Evolutionary conservation across 139 green algal genomes (phyloP), one percentile per base, ranked within the genome.

Genomic region (Tetraselmis striata): DNA sequence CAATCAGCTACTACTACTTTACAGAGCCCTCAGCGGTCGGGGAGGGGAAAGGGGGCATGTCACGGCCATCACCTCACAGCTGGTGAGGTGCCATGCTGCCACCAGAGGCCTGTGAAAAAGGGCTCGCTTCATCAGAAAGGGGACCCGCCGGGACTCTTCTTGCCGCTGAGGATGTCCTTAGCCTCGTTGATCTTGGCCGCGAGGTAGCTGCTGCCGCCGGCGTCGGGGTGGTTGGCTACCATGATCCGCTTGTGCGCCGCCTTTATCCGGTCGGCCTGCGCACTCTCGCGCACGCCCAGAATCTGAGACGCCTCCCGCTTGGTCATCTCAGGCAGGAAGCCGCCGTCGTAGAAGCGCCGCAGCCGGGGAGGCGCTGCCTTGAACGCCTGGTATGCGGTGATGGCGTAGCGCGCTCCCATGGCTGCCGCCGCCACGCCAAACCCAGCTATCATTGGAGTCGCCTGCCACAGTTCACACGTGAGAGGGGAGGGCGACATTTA

Each of bases 151-250:
- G 87, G 45, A 26, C 59, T 83, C 31, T 90, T 91, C 88, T 98
- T 98, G 11, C 93, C 94, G 5, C 98, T 79, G 81, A 99, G 78
- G 59, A 98, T 88, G 78, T 98, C 96, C 85, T 99, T 99, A 0
- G 96, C 96, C 80, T 99, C 96, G 76, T 99, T 99, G 2, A 99
- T 92, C 80, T 99, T 99, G 11, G 94, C 90, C 0, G 96, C 96
- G 11, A 99, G 86, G 86, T 93, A 98, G 79, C 90, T 93, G 86
- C 89, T 96, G 32, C 97, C 97, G 24, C 96, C 96, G 82, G 93
- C 85, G 82, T 99, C 97, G 2, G 97, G 97, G 80, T 99, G 97
- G 85, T 99, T 99, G 30, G 97, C 96, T 32, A 97, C 95, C 96
- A 99, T 99, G 80, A 99, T 96, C 25, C 88, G 88, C 2, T 95